A percentile compares a stretch with the other conserved stretches of the same genome.
phyloP scores from a whole-genome alignment of 805 yeast species.

The Maudiozyma pseudohumilis region DNA sequence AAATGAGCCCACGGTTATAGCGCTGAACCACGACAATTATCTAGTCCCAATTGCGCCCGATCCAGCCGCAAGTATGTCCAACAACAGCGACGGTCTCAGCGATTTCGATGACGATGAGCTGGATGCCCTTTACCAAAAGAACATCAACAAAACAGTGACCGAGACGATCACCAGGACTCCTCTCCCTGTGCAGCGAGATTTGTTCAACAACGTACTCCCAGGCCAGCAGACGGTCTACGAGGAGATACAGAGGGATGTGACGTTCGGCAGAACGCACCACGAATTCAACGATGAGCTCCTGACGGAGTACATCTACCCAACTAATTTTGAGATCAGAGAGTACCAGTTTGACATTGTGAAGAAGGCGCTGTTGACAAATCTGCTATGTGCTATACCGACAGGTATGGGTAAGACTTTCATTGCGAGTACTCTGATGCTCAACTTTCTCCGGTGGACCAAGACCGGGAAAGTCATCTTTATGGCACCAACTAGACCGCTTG shows the following conservation, averaged over 20 bases:
- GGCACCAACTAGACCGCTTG: conserved; percentile 96
- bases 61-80: conserved; percentile 1
- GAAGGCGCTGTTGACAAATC: conserved; percentile 60
- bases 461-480: conserved; percentile 74
- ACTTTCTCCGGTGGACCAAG: conserved; percentile 78
- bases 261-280: conserved; percentile 42
- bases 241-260: conserved; percentile 29
- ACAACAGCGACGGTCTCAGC: conserved; percentile 9
- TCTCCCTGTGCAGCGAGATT: conserved; percentile 30
- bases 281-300: conserved; percentile 33
- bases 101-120: conserved; percentile 27
- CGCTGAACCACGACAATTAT: no score
- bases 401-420: conserved; percentile 96
- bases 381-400: conserved; percentile 88
- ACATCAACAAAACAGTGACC: conserved; percentile 26
- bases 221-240: conserved; percentile 28
- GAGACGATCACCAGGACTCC: conserved; percentile 25
- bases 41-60: no score
- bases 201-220: conserved; percentile 26
- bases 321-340: conserved; percentile 73
- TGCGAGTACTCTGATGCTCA: conserved; percentile 88
- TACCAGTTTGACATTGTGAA: conserved; percentile 78
- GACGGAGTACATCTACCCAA: conserved; percentile 63
- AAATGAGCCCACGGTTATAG: no score
- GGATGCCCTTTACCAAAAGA: conserved; percentile 25